phyloP scores from a whole-genome alignment of 75 land plant species.

The Selaginella moellendorffii region DNA sequence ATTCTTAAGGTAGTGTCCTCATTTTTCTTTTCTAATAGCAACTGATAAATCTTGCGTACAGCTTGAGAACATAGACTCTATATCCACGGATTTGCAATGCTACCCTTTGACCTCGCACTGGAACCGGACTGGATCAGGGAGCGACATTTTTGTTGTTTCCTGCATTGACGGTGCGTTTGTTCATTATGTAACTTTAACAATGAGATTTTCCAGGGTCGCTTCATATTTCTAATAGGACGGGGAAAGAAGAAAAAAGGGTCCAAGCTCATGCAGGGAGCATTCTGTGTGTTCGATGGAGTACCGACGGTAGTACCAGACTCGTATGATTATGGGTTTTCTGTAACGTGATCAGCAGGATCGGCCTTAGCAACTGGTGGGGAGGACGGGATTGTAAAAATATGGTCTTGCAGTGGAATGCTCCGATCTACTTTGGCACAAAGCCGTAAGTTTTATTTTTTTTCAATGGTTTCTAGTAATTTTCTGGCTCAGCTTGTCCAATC shows the following conservation, averaged over 20 bases:
- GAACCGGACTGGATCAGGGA: conserved; percentile 15
- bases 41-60: neutral
- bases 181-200: neutral
- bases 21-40: neutral
- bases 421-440: conserved; percentile 21
- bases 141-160: conserved; percentile 20
- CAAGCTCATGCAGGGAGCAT: conserved; percentile 27
- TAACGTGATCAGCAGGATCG: conserved; percentile 12
- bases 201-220: conserved; percentile 10
- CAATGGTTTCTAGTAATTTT: neutral
- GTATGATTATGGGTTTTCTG: neutral
- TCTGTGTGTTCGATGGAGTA: conserved; percentile 24
- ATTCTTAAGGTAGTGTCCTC: conserved; percentile 11
- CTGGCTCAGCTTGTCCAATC: conserved; percentile 18
- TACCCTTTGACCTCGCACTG: conserved; percentile 24
- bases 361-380: conserved; percentile 33
- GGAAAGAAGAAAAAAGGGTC: conserved; percentile 23
- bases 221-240: conserved; percentile 17
- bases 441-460: conserved; percentile 12
- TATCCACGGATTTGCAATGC: conserved; percentile 22
- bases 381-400: conserved; percentile 28
- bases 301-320: conserved; percentile 16
- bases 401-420: conserved; percentile 29
- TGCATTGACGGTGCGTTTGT: conserved; percentile 18
- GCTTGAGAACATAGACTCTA: conserved; percentile 17